Conservation (phyloP, 371 early-diverging fungal species). For the Paramicrosporidium saccamoebae region DNA sequence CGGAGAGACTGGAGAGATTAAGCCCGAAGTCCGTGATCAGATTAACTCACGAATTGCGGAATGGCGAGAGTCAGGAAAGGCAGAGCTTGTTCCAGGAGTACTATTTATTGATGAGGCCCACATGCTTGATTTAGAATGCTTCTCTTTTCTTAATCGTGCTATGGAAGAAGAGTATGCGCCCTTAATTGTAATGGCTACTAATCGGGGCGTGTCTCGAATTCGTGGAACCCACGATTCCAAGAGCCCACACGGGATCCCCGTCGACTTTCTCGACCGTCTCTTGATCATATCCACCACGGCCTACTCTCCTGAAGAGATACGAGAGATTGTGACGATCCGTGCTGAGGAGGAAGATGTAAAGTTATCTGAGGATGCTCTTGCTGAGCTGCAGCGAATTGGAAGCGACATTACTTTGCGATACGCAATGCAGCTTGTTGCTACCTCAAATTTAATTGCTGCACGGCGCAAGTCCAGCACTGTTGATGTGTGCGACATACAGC, state of each 20-base stretch:
- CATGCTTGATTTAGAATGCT: slow-evolving; percentile 95
- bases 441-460: slow-evolving; percentile 48
- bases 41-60: slow-evolving; percentile 88
- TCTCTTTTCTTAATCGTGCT: slow-evolving; percentile 87
- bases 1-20: slow-evolving; percentile 92
- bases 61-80: slow-evolving; percentile 97
- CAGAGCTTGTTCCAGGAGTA: slow-evolving; percentile 86
- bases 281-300: slow-evolving; percentile 64
- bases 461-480: slow-evolving; percentile 65
- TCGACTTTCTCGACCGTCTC: slow-evolving; percentile 78
- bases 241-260: slow-evolving; percentile 83
- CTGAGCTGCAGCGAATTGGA: slow-evolving; percentile 61
- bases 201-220: slow-evolving; percentile 69
- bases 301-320: slow-evolving; percentile 53
- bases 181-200: slow-evolving; percentile 91
- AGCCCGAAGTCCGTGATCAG: slow-evolving; percentile 81
- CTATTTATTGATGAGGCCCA: slow-evolving; percentile 97
- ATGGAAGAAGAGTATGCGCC: slow-evolving; percentile 81
- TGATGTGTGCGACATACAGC: slow-evolving; percentile 58
- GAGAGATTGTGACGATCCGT: slow-evolving; percentile 58
- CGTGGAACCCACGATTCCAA: slow-evolving; percentile 67
- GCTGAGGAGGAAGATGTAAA: slow-evolving; percentile 87
- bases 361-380: slow-evolving; percentile 66
- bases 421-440: slow-evolving; percentile 82
- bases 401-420: slow-evolving; percentile 75